phyloP scores from a whole-genome alignment of 2,329 filamentous ascomycete genomes.

The Alternaria triticina region DNA sequence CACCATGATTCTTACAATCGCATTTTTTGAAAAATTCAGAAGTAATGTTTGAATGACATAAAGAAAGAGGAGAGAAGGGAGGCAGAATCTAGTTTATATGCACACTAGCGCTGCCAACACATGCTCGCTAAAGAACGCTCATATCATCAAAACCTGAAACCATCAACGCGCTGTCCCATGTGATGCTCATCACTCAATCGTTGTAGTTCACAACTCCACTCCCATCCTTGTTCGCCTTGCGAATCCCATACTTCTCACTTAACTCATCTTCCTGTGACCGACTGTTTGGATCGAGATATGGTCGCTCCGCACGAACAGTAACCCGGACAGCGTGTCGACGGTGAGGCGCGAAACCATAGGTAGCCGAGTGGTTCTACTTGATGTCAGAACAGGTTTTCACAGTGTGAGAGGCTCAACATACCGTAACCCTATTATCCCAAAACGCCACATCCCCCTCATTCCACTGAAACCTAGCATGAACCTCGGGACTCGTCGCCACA shows the following conservation, averaged over 20 bases:
- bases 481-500: slow-evolving; percentile 66
- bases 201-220: slow-evolving; percentile 64
- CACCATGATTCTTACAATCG: no score
- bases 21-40: no score
- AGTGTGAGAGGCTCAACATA: slow-evolving; percentile 35
- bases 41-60: no score
- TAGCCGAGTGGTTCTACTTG: slow-evolving; percentile 59
- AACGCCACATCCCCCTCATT: slow-evolving; percentile 69
- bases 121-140: background rate
- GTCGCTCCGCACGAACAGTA: slow-evolving; percentile 55
- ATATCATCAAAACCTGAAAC: background rate
- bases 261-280: slow-evolving; percentile 63
- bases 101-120: background rate
- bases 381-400: no score
- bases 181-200: slow-evolving; percentile 45
- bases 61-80: background rate
- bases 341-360: slow-evolving; percentile 64
- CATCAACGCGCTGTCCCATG: fast-evolving
- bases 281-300: slow-evolving; percentile 53
- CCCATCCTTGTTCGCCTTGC: slow-evolving; percentile 62
- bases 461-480: slow-evolving; percentile 72
- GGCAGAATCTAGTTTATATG: background rate
- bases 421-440: slow-evolving; percentile 69
- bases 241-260: slow-evolving; percentile 55
- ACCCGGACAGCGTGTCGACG: slow-evolving; percentile 62